phyloP scores from a whole-genome alignment of 306 rosid species.

The Potentilla sterilis region DNA sequence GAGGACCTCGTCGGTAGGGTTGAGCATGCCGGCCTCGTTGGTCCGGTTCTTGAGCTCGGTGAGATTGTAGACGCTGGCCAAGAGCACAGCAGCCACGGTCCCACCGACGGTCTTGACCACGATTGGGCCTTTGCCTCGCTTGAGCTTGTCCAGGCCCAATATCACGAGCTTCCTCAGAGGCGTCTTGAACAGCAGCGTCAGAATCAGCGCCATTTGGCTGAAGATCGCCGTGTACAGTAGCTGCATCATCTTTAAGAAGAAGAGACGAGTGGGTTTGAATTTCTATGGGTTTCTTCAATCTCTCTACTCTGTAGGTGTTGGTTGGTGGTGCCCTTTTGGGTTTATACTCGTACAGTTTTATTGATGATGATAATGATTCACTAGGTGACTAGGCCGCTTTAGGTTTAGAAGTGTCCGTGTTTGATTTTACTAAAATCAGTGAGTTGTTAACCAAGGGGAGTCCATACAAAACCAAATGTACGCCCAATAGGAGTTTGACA shows the following conservation, averaged over 20 bases:
- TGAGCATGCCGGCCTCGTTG: slow-evolving; percentile 53
- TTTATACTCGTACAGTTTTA: no score
- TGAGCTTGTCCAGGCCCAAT: slow-evolving; percentile 60
- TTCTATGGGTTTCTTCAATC: neutral
- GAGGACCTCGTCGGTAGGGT: slow-evolving; percentile 91
- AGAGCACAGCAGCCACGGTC: slow-evolving; percentile 57
- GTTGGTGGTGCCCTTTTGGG: neutral
- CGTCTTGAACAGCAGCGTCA: slow-evolving; percentile 65
- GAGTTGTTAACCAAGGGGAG: no score
- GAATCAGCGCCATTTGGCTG: slow-evolving; percentile 56
- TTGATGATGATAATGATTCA: no score
- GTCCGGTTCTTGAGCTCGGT: slow-evolving; percentile 58
- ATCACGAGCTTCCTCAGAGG: slow-evolving; percentile 84
- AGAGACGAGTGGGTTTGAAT: neutral
- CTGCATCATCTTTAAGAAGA: slow-evolving; percentile 52
- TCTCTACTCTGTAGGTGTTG: neutral
- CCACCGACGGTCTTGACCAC: slow-evolving; percentile 62
- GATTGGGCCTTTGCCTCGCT: slow-evolving; percentile 89
- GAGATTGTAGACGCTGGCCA: slow-evolving; percentile 61
- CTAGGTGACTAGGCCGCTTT: neutral
- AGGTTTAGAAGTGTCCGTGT: no score
- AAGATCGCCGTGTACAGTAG: slow-evolving; percentile 61
- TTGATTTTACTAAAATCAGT: no score
- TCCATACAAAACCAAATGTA: no score
- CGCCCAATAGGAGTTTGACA: no score